Conservation (phyloP, 2,329 filamentous ascomycete species). For the Talaromyces sp. region DNA sequence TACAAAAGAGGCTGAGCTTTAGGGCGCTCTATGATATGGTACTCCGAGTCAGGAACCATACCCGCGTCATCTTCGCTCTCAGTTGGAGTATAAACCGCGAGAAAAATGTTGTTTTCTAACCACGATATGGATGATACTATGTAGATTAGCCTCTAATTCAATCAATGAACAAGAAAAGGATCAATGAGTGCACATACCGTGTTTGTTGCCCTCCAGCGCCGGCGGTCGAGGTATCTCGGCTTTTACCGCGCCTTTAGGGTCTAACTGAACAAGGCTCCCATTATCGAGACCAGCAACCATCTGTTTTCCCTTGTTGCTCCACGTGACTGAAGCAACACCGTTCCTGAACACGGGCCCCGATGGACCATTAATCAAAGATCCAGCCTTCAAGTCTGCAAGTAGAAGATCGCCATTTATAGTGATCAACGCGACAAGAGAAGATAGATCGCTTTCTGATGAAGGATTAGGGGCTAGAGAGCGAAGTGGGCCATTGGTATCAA, state of each 20-base stretch:
- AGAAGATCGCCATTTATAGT: slow-evolving; percentile 74
- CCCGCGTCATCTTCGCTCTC: slow-evolving; percentile 50
- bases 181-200: slow-evolving; percentile 52
- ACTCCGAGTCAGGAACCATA: slow-evolving; percentile 58
- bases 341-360: slow-evolving; percentile 64
- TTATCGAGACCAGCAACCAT: slow-evolving; percentile 78
- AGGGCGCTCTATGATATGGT: slow-evolving; percentile 71
- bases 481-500: slow-evolving; percentile 71
- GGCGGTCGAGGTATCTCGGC: slow-evolving; percentile 74
- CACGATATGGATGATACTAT: slow-evolving; percentile 73
- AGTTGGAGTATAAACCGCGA: slow-evolving; percentile 69
- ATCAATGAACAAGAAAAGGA: background rate
- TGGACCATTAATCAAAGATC: slow-evolving; percentile 51
- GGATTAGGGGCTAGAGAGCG: slow-evolving; percentile 77
- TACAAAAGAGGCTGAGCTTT: slow-evolving; percentile 60
- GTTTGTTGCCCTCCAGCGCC: slow-evolving; percentile 56
- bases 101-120: slow-evolving; percentile 82
- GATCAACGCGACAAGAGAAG: slow-evolving; percentile 72
- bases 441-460: slow-evolving; percentile 51
- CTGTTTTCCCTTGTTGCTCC: slow-evolving; percentile 92
- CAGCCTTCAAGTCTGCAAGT: slow-evolving; percentile 72
- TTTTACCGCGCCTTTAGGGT: slow-evolving; percentile 70
- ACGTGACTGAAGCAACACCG: slow-evolving; percentile 76
- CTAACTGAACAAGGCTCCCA: slow-evolving; percentile 77
- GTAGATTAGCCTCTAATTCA: background rate